Conservation (phyloP, 1,284 basidiomycete species). For the Trichosporon inkin region DNA sequence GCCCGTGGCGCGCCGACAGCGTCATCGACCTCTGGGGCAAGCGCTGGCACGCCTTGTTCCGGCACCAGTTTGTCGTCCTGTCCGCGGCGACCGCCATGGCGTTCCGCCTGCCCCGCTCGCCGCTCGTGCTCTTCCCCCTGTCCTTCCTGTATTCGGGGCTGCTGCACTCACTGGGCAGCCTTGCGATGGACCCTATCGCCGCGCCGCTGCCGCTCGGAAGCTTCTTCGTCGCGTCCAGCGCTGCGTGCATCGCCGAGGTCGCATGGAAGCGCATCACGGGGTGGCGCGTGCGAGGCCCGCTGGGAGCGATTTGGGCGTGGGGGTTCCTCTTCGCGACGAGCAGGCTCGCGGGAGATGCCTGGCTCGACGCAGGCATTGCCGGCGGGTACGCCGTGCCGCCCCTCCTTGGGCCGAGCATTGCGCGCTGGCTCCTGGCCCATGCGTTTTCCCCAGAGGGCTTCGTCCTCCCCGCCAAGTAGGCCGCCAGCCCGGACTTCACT, state of each 20-base stretch:
- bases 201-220: constrained; percentile 27
- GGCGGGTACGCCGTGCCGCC: constrained; percentile 3
- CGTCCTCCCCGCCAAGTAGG: not conserved
- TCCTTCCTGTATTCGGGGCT: constrained; percentile 42
- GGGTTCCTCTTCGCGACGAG: constrained; percentile 28
- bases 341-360: constrained; percentile 29
- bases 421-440: not conserved
- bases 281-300: constrained; percentile 34
- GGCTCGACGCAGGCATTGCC: constrained; percentile 33
- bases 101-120: constrained; percentile 25
- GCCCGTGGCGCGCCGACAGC: constrained; percentile 39
- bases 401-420: not conserved
- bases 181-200: constrained; percentile 40
- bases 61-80: constrained; percentile 45
- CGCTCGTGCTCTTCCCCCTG: constrained; percentile 30
- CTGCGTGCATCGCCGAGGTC: constrained; percentile 30
- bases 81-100: constrained; percentile 27
- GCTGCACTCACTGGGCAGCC: constrained; percentile 43
- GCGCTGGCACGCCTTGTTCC: constrained; percentile 47
- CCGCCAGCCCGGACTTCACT: not conserved
- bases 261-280: constrained; percentile 26
- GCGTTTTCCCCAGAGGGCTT: constrained; percentile 5
- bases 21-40: constrained; percentile 48
- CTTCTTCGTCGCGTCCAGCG: constrained; percentile 40
- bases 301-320: constrained; percentile 44